Evolutionary conservation across 345 rosid genomes (phyloP).

Genomic region (Ceriops decandra): DNA sequence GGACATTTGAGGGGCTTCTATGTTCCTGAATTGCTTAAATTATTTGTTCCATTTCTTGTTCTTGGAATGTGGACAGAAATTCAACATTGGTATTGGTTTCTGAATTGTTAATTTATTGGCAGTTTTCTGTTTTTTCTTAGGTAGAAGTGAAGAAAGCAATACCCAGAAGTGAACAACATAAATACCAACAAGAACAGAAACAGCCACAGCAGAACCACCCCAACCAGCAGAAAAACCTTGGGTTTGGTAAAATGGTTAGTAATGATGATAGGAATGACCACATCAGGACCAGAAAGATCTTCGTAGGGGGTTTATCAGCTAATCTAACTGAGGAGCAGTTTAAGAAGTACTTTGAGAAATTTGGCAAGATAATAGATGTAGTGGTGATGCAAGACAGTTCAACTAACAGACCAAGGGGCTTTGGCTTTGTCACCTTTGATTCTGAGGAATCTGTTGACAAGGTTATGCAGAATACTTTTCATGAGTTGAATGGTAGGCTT

Average conservation of each 20-base stretch:
- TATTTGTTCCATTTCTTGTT: neutral
- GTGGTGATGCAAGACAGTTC: constrained; percentile 78
- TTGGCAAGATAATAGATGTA: constrained; percentile 64
- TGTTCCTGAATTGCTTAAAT: neutral
- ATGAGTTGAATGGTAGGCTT: constrained; percentile 56
- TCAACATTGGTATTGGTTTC: neutral
- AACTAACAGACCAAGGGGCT: constrained; percentile 77
- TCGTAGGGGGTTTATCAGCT: constrained; percentile 82
- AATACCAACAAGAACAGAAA: constrained; percentile 20
- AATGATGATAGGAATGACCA: constrained; percentile 20
- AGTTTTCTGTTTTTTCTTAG: constrained; percentile 10
- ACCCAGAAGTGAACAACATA: constrained; percentile 36
- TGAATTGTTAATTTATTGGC: neutral
- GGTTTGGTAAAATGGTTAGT: constrained; percentile 12
- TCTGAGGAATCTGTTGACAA: constrained; percentile 62
- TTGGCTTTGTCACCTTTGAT: constrained; percentile 79
- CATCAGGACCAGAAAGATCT: constrained; percentile 58
- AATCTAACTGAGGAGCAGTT: constrained; percentile 60
- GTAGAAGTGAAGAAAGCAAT: constrained; percentile 33
- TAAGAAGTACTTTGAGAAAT: constrained; percentile 66
- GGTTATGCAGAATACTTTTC: constrained; percentile 55
- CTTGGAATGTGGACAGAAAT: neutral
- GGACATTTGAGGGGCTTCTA: neutral
- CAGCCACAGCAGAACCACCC: constrained; percentile 9
- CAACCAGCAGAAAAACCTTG: constrained; percentile 13